Percentiles rank a stretch among this genome's conserved stretches.
These are phyloP conservation scores for Gossypium thurberi DNA, from an alignment of 345 rosid genomes.

Conservation along the genomic window DNA sequence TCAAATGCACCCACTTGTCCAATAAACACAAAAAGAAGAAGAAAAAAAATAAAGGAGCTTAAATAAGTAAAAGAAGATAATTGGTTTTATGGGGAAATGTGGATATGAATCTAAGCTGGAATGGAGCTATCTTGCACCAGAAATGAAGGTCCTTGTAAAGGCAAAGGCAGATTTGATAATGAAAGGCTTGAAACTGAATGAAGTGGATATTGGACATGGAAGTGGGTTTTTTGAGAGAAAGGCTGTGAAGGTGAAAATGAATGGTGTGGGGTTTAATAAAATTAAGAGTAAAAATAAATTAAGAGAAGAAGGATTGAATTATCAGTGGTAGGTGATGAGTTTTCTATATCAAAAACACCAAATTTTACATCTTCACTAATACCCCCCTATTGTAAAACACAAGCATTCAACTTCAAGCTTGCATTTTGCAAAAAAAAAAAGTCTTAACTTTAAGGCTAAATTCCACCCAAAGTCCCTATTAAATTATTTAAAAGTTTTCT, in stretches of 20 bases:
- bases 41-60: background rate
- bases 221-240: constrained; percentile 13
- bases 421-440: background rate
- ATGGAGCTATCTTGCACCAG: constrained; percentile 48
- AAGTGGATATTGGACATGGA: constrained; percentile 21
- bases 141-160: constrained; percentile 16
- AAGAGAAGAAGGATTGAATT: constrained; percentile 43
- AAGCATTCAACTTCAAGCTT: constrained; percentile 10
- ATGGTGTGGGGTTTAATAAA: constrained; percentile 10
- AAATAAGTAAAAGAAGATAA: constrained; percentile 27
- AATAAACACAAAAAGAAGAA: constrained; percentile 7
- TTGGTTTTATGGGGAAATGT: constrained; percentile 30
- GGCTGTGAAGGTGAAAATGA: constrained; percentile 1
- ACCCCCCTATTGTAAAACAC: constrained; percentile 22
- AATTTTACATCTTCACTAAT: constrained; percentile 10
- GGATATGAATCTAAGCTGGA: constrained; percentile 58
- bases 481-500: too few species aligned
- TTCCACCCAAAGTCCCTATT: too few species aligned
- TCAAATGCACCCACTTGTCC: constrained; percentile 25
- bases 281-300: background rate
- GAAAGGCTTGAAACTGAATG: constrained; percentile 16
- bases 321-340: constrained; percentile 75
- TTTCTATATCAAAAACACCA: constrained; percentile 22
- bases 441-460: background rate
- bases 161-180: constrained; percentile 30